Conservation (phyloP, 139 green algal genomes). For the Closterium sp. region DNA sequence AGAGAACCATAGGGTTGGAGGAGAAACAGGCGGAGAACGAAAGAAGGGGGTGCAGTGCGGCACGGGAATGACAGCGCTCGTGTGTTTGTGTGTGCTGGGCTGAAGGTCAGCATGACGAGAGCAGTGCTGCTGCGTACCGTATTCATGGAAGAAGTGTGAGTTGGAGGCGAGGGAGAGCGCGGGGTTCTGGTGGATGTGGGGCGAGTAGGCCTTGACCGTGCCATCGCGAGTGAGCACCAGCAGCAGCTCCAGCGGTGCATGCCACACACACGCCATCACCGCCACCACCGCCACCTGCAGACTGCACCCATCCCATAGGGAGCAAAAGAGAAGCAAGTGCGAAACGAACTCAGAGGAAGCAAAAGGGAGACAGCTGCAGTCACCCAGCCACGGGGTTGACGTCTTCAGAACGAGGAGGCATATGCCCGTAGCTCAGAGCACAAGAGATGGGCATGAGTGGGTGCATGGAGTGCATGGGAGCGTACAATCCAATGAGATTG, state of each 20-base stretch:
- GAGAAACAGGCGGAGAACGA: neutral
- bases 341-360: too few relatives aligned
- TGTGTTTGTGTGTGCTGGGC: neutral
- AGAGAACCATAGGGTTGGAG: neutral
- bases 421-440: neutral
- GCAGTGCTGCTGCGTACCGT: neutral
- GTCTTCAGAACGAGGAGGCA: too few relatives aligned
- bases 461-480: neutral
- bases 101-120: neutral
- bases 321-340: neutral
- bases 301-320: neutral
- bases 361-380: too few relatives aligned
- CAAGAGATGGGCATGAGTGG: neutral
- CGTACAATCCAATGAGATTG: conserved; percentile 31
- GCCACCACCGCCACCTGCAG: neutral
- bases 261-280: conserved; percentile 15
- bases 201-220: conserved; percentile 18
- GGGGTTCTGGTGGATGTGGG: conserved; percentile 15
- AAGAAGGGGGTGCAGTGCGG: neutral
- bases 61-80: neutral
- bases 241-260: conserved; percentile 27
- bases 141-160: neutral
- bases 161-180: neutral
- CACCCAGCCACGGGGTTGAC: too few relatives aligned
- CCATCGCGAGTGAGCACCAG: conserved; percentile 17